These are phyloP conservation scores for Penicillium ochrochloron DNA, from an alignment of 495 filamentous ascomycete species.

Conservation along the genomic window DNA sequence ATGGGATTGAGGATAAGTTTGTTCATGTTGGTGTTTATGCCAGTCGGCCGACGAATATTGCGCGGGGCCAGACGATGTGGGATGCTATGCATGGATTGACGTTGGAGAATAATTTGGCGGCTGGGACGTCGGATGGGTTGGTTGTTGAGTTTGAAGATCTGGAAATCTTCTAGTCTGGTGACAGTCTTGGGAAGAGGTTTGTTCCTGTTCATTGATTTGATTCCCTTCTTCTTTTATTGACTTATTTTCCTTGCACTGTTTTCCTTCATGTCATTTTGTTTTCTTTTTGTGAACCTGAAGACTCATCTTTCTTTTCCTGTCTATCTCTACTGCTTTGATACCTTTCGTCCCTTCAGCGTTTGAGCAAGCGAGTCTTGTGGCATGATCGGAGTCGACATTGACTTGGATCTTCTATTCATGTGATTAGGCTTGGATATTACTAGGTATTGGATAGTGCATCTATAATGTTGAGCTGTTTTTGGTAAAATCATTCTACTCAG, in stretches of 20 bases:
- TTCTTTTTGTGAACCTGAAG: not conserved
- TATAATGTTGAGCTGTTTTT: not conserved
- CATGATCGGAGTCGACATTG: conserved; percentile 28
- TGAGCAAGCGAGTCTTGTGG: conserved; percentile 32
- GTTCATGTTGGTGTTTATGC: conserved; percentile 62
- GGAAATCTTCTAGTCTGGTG: conserved; percentile 53
- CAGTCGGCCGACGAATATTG: conserved; percentile 52
- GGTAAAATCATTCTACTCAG: not conserved
- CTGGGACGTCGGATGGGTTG: conserved; percentile 45
- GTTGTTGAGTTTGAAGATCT: conserved; percentile 62
- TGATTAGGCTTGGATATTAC: not conserved
- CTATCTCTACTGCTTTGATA: conserved; percentile 19
- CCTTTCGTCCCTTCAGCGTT: conserved; percentile 31
- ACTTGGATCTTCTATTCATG: conserved; percentile 3
- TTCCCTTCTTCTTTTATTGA: conserved; percentile 6
- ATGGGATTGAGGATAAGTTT: conserved; percentile 62
- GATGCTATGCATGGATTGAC: conserved; percentile 49
- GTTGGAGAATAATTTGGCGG: conserved; percentile 28
- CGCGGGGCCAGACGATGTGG: conserved; percentile 44
- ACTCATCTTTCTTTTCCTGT: conserved; percentile 14
- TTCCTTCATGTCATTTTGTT: not conserved
- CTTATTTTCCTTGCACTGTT: not conserved
- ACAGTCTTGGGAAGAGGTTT: not conserved
- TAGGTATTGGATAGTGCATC: not conserved
- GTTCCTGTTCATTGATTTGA: conserved; percentile 12